These are phyloP conservation scores for Lasiodiplodia gonubiensis DNA, from an alignment of 2,329 filamentous ascomycete species.

Conservation along the genomic window DNA sequence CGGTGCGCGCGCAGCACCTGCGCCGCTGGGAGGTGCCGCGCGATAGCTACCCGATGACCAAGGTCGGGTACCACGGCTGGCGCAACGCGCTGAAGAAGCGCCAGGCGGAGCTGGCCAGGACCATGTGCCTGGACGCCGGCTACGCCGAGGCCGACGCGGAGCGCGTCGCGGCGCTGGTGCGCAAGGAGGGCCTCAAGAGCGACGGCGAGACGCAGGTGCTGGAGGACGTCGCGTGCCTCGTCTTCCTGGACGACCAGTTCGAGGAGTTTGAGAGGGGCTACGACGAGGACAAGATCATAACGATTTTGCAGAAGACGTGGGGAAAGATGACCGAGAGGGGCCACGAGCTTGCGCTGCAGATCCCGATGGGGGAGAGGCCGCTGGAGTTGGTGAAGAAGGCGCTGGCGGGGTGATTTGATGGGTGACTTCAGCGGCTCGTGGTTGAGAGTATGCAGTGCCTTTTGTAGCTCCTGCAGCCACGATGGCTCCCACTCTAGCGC, in stretches of 20 bases:
- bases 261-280: slow-evolving; percentile 76
- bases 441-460: background rate
- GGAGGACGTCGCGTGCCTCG: slow-evolving; percentile 85
- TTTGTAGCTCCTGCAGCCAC: too few relatives aligned
- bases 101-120: slow-evolving; percentile 66
- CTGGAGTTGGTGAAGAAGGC: slow-evolving; percentile 24
- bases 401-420: slow-evolving; percentile 7
- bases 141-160: slow-evolving; percentile 61
- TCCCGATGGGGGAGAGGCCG: slow-evolving; percentile 43
- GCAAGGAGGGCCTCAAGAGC: slow-evolving; percentile 74
- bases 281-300: slow-evolving; percentile 81
- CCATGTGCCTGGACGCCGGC: slow-evolving; percentile 60
- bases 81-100: slow-evolving; percentile 74
- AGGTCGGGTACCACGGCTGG: slow-evolving; percentile 80
- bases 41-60: slow-evolving; percentile 73
- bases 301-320: slow-evolving; percentile 50
- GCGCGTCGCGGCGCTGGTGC: slow-evolving; percentile 72
- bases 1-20: slow-evolving; percentile 84
- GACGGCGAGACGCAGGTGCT: slow-evolving; percentile 74
- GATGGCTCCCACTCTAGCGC: background rate
- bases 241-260: slow-evolving; percentile 87
- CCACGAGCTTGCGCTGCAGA: slow-evolving; percentile 41
- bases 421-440: background rate
- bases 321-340: slow-evolving; percentile 48
- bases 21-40: slow-evolving; percentile 84